Evolutionary conservation across 225 moss, liverwort and hornwort genomes (phyloP), one percentile per base, ranked within the genome.

Genomic region (Rhytidiadelphus loreus): DNA sequence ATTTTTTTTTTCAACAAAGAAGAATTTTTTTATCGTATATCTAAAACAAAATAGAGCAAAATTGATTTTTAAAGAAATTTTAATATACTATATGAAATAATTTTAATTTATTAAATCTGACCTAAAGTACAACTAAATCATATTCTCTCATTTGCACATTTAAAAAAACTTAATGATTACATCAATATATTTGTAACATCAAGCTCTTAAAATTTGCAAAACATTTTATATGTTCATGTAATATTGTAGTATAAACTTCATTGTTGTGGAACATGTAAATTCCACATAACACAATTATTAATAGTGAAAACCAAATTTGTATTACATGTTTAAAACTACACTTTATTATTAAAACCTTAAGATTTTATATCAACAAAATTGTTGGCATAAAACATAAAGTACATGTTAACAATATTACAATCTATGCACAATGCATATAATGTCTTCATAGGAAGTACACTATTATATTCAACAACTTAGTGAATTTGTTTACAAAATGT

Each of bases 21-120:
- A 72, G 33, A 0, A 48, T n/a, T 17, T 8, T 39, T 62, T 62
- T 3, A 19, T 5, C 2, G 0, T 19, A 13, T 5, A 4, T 46
- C 6, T 21, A 50, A 32, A 61, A 28, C 2, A 18, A 59, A 72
- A 44, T 33, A 3, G 15, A 16, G 1, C 0, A 58, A 24, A 16
- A 18, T 16, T 59, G 1, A 11, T 8, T 2, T 33, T 32, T 23
- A 16, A 56, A 30, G 3, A 60, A 60, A 44, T 4, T 37, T 65
- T 7, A n/a, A 50, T 29, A 52, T 7, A 2, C 4, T 53, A 8
- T 1, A 13, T 14, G 4, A 18, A 60, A n/a, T 8, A 8, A 13
- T 14, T 61, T 37, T 11, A 5, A 39, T 39, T 17, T 7, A 39
- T 56, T 10, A 56, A 77, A n/a, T 26, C 39, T 24, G 1, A 52